Conservation (phyloP, 2,329 filamentous ascomycete species). For the Fusarium oligoseptatum region DNA sequence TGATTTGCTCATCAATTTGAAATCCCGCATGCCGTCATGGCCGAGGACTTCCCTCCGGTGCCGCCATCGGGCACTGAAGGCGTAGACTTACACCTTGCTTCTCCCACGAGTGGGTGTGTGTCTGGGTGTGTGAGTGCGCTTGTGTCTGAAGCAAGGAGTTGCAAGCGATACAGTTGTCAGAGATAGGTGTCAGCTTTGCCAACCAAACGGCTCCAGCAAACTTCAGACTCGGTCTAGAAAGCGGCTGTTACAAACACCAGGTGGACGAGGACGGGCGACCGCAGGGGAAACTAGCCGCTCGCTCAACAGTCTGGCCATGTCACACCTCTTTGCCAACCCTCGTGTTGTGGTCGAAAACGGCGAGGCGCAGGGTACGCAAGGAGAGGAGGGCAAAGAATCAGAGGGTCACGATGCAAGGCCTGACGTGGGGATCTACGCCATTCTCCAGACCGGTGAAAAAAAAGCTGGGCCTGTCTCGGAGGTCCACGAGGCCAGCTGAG, state of each 20-base stretch:
- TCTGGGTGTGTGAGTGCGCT: not conserved
- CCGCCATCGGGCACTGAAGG: not conserved
- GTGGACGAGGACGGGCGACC: slow-evolving; percentile 16
- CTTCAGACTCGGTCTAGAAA: slow-evolving; percentile 2
- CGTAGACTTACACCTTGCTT: not conserved
- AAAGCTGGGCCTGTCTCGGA: slow-evolving; percentile 33
- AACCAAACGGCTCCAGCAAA: not conserved
- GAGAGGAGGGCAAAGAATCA: slow-evolving; percentile 6
- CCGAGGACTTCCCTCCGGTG: not conserved
- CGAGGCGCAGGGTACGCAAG: slow-evolving; percentile 32
- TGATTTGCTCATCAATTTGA: slow-evolving; percentile 3
- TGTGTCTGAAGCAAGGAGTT: not conserved
- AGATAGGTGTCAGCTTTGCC: not conserved
- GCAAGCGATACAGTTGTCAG: not conserved
- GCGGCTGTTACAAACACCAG: not conserved
- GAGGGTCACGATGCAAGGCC: slow-evolving; percentile 33
- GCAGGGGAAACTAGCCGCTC: slow-evolving; percentile 4
- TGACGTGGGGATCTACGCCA: slow-evolving; percentile 39
- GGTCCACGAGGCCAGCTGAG: slow-evolving; percentile 36
- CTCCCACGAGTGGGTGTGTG: not conserved
- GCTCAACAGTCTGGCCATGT: slow-evolving; percentile 13
- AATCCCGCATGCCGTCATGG: slow-evolving; percentile 3
- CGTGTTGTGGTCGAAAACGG: slow-evolving; percentile 27
- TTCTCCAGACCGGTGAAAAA: slow-evolving; percentile 44
- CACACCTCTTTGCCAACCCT: slow-evolving; percentile 13